Conservation (phyloP, 495 filamentous ascomycete genomes). For the Acidiella bohemica region DNA sequence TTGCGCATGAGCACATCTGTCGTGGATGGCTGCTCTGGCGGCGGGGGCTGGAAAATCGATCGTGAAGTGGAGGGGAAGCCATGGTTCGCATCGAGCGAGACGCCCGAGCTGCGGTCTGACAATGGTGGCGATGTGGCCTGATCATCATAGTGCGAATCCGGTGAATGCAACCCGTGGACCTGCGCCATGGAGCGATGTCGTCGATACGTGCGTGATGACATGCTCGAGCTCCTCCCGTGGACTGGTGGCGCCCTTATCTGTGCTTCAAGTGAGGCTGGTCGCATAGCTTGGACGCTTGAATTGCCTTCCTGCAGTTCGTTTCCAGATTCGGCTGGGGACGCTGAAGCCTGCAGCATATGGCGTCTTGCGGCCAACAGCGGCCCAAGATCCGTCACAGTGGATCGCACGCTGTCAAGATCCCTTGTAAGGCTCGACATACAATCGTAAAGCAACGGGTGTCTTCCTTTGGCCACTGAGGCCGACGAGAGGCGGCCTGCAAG, state of each 20-base stretch:
- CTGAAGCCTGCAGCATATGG: slow-evolving; percentile 23
- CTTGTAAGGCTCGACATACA: slow-evolving; percentile 17
- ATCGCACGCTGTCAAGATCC: slow-evolving; percentile 23
- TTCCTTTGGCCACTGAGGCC: slow-evolving; percentile 22
- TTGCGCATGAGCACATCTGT: slow-evolving; percentile 15
- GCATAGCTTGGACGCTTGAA: no score
- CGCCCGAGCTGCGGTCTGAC: background rate
- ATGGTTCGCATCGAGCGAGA: no score
- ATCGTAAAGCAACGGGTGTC: slow-evolving; percentile 24
- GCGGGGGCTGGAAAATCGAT: slow-evolving; percentile 16
- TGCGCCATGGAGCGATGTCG: no score
- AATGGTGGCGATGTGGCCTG: no score
- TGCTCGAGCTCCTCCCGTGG: slow-evolving; percentile 9
- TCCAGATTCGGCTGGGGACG: background rate
- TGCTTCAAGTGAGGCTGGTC: background rate
- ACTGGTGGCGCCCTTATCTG: background rate
- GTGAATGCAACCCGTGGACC: no score
- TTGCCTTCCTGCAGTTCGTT: slow-evolving; percentile 9
- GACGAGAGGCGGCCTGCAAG: slow-evolving; percentile 1
- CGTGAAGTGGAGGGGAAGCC: no score
- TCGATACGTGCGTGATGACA: no score
- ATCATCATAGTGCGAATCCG: no score
- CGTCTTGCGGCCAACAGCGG: slow-evolving; percentile 24
- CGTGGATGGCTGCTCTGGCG: slow-evolving; percentile 15
- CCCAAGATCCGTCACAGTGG: slow-evolving; percentile 25